These are phyloP conservation scores for Pichia nanzhaoensis DNA, from an alignment of 805 yeast genomes.

Conservation along the genomic window DNA sequence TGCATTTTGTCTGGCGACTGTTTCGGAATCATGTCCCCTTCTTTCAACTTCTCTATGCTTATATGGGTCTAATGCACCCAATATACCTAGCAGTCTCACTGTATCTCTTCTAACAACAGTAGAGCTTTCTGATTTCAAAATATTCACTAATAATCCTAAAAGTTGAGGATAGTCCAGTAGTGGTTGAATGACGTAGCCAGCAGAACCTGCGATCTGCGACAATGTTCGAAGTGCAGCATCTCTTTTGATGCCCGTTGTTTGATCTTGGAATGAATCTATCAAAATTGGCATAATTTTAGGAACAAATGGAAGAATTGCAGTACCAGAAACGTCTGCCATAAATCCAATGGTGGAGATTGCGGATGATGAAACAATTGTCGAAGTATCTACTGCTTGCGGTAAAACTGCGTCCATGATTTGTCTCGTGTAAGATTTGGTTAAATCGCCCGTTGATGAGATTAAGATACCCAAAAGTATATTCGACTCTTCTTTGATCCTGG, in stretches of 20 bases:
- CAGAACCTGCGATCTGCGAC: slow-evolving; percentile 82
- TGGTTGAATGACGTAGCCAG: slow-evolving; percentile 95
- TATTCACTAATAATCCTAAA: slow-evolving; percentile 71
- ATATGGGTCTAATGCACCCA: slow-evolving; percentile 97
- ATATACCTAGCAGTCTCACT: slow-evolving; percentile 79
- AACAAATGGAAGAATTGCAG: slow-evolving; percentile 66
- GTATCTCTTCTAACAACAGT: slow-evolving; percentile 77
- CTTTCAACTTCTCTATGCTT: slow-evolving; percentile 89
- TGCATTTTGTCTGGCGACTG: slow-evolving; percentile 66
- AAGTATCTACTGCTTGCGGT: slow-evolving; percentile 64
- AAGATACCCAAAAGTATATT: slow-evolving; percentile 68
- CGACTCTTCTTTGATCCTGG: slow-evolving; percentile 77
- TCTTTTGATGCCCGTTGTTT: slow-evolving; percentile 78
- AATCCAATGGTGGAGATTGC: slow-evolving; percentile 87
- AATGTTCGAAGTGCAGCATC: slow-evolving; percentile 84
- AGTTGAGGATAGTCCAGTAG: slow-evolving; percentile 85
- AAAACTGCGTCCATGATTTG: slow-evolving; percentile 83
- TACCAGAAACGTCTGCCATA: slow-evolving; percentile 81
- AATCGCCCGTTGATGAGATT: slow-evolving; percentile 68
- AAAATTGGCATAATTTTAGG: slow-evolving; percentile 80
- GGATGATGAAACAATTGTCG: slow-evolving; percentile 79
- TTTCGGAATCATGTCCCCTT: slow-evolving; percentile 28
- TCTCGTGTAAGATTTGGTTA: slow-evolving; percentile 85
- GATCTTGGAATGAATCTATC: slow-evolving; percentile 85
- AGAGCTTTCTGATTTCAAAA: slow-evolving; percentile 74